Base-by-base conservation (phyloP, 495 filamentous ascomycete species). In the Chaetomidium leptoderma region DNA sequence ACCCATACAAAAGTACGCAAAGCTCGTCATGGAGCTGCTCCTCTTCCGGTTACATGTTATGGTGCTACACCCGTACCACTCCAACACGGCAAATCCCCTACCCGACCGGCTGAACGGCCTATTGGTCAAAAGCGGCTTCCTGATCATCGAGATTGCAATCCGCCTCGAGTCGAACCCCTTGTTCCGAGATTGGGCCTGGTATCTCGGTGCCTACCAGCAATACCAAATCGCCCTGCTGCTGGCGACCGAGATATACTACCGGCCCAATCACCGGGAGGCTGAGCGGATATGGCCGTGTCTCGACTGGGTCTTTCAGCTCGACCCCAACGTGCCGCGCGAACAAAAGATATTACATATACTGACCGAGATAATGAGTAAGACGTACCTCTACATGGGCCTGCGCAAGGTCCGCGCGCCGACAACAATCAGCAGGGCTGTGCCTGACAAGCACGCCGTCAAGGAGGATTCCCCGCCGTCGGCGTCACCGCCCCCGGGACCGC, bases 281-380 rank as follows among this genome's bases (percentile, higher is more conserved):
- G 74, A 78, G 30, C 76, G 85, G 26, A 85, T 89, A 46, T 90
- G 87, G 87, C 69, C 72, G 6, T 86, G 83, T 57, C 73, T 90
- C 11, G 85, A 89, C 63, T 88, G 84, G 65, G 83, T 87, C 43
- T 90, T 88, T 61, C 77, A 81, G 32, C 69, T 84, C n/a, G 78
- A 83, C 11, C 62, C 71, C 0, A 72, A 75, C 46, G 62, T 81
- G 29, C 60, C 76, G 23, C 69, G 70, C 9, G 70, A 74, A 33
- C 46, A 69, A 6, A 78, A 77, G 64, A 67, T 67, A 37, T 8
- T 71, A n/a, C 57, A 65, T 16, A 68, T 78, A 13, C 64, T 78
- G 17, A 63, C 60, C 6, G 74, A 77, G 44, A 76, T 78, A 52
- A 63, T 64, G 59, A 49, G 40, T 14, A 76, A 75, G 58, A 74